These are phyloP conservation scores for Naganishia kalamii DNA, from an alignment of 768 basidiomycete genomes.

Conservation along the genomic window DNA sequence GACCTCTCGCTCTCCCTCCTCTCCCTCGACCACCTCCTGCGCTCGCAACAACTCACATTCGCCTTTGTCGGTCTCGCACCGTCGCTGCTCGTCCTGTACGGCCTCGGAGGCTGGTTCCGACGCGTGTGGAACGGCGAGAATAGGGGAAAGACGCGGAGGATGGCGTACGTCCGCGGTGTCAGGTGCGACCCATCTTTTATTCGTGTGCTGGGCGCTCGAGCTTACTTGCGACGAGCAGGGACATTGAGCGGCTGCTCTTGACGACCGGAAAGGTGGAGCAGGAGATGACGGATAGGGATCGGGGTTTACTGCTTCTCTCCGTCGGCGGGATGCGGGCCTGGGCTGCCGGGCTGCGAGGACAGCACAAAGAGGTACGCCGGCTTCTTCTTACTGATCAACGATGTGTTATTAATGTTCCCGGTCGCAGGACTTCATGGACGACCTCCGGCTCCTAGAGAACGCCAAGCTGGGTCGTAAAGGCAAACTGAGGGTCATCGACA, in stretches of 20 bases:
- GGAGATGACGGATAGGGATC: conserved; percentile 39
- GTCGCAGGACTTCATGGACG: conserved; percentile 67
- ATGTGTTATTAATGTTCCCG: background rate
- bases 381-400: background rate
- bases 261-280: conserved; percentile 35
- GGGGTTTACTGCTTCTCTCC: conserved; percentile 41
- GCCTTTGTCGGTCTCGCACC: conserved; percentile 96
- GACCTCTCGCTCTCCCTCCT: conserved; percentile 83
- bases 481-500: conserved; percentile 68
- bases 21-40: conserved; percentile 88
- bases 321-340: conserved; percentile 41
- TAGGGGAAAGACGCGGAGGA: conserved; percentile 49
- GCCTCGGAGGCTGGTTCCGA: conserved; percentile 55
- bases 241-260: conserved; percentile 39
- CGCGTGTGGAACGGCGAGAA: conserved; percentile 59
- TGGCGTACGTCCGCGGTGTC: conserved; percentile 63
- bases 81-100: conserved; percentile 70
- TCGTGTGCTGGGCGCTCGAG: too few relatives aligned
- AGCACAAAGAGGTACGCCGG: conserved; percentile 26
- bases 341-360: conserved; percentile 37
- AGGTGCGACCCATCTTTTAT: conserved; percentile 51
- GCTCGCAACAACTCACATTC: conserved; percentile 90
- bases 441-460: conserved; percentile 75
- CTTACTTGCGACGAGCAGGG: conserved; percentile 23
- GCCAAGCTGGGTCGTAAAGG: conserved; percentile 61